Conservation (phyloP, 805 yeast species). For the Candida patagonica region DNA sequence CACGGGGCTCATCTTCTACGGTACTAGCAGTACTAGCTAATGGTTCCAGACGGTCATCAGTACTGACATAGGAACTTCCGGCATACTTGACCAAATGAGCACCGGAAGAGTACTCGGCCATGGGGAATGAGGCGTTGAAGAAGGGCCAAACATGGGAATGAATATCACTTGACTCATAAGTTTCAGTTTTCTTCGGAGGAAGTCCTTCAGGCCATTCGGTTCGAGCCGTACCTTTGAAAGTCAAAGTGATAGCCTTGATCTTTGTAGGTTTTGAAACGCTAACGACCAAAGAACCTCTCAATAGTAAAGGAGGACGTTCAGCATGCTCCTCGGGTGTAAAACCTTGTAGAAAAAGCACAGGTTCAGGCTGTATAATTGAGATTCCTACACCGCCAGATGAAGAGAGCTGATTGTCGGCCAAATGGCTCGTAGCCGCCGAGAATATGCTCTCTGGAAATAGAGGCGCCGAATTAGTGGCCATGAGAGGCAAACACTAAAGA, state of each 20-base stretch:
- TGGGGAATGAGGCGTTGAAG: constrained; percentile 37
- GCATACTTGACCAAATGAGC: constrained; percentile 30
- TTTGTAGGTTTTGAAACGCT: constrained; percentile 63
- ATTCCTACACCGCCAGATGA: constrained; percentile 58
- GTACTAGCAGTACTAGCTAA: too few relatives aligned
- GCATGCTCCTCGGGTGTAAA: constrained; percentile 50
- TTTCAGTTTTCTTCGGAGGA: constrained; percentile 73
- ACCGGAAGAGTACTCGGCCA: constrained; percentile 35
- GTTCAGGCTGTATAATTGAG: constrained; percentile 73
- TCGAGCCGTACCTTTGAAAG: constrained; percentile 56
- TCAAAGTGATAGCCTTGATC: constrained; percentile 53
- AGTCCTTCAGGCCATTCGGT: constrained; percentile 98
- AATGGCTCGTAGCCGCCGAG: constrained; percentile 9
- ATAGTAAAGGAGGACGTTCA: constrained; percentile 35
- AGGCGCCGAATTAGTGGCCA: constrained; percentile 8
- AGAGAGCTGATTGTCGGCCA: constrained; percentile 38
- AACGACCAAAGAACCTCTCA: constrained; percentile 69
- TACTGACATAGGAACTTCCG: neutral
- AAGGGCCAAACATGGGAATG: constrained; percentile 89
- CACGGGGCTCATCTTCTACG: too few relatives aligned
- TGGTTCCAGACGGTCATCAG: too few relatives aligned
- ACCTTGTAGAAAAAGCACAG: constrained; percentile 72
- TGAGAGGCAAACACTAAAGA: too few relatives aligned
- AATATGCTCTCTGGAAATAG: constrained; percentile 11
- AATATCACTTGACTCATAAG: constrained; percentile 53